These are phyloP conservation scores for Endocalyx cinctus DNA, from an alignment of 2,329 filamentous ascomycete species.

Conservation along the genomic window DNA sequence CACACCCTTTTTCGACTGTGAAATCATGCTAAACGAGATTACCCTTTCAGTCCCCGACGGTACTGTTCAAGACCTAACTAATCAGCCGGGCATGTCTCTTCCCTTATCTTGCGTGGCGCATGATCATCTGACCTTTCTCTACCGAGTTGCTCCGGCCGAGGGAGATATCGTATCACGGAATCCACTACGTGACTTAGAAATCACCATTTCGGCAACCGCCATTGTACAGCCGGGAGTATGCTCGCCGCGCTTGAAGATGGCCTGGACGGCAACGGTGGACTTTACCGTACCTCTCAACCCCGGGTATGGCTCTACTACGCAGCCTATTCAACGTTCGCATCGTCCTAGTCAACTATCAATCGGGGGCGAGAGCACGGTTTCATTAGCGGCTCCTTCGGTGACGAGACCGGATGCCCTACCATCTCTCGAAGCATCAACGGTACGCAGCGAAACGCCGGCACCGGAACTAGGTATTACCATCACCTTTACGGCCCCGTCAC, in stretches of 20 bases:
- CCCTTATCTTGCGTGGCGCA: conserved; percentile 62
- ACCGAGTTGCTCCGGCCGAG: conserved; percentile 55
- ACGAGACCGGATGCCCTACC: conserved; percentile 58
- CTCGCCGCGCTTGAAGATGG: conserved; percentile 57
- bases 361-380: conserved; percentile 47
- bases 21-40: conserved; percentile 58
- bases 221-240: conserved; percentile 53
- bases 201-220: conserved; percentile 57
- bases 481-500: conserved; percentile 61
- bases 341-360: conserved; percentile 63
- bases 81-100: conserved; percentile 44
- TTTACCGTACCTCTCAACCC: conserved; percentile 64
- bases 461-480: conserved; percentile 69
- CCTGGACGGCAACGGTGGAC: conserved; percentile 66
- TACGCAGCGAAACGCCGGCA: conserved; percentile 40
- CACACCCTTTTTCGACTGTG: conserved; percentile 64
- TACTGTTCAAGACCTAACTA: conserved; percentile 53
- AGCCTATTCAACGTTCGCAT: conserved; percentile 57
- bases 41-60: conserved; percentile 54
- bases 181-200: conserved; percentile 48
- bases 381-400: conserved; percentile 53
- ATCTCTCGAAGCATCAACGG: conserved; percentile 49
- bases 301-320: conserved; percentile 52
- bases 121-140: conserved; percentile 72
- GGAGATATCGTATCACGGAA: conserved; percentile 42